A percentile compares a stretch with the other conserved stretches of the same genome.
These are phyloP conservation scores for Trichaptum fuscoviolaceum DNA, from an alignment of 768 basidiomycete species.

Conservation along the genomic window DNA sequence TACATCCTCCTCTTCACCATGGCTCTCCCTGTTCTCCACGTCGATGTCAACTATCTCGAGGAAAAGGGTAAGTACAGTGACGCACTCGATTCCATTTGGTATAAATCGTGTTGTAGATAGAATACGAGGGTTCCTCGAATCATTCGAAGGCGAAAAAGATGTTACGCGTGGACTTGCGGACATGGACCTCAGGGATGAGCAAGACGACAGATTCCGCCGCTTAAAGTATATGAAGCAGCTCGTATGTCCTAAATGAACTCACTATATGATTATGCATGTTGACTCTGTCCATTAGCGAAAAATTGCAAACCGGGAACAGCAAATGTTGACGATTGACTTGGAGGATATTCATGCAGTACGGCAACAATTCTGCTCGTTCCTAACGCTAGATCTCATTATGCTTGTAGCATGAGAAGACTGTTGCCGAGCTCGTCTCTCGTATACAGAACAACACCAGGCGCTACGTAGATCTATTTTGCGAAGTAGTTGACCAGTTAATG, in stretches of 20 bases:
- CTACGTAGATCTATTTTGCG: constrained; percentile 84
- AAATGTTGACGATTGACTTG: constrained; percentile 82
- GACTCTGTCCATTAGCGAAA: constrained; percentile 55
- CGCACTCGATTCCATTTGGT: neutral
- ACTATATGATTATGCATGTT: constrained; percentile 14
- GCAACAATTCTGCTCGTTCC: constrained; percentile 11
- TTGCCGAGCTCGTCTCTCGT: constrained; percentile 69
- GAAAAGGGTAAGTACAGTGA: constrained; percentile 53
- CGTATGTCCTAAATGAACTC: constrained; percentile 39
- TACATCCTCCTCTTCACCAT: constrained; percentile 35
- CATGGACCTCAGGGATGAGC: constrained; percentile 58
- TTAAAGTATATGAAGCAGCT: constrained; percentile 82
- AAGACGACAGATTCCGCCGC: constrained; percentile 36
- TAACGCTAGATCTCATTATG: constrained; percentile 11
- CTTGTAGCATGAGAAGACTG: constrained; percentile 60
- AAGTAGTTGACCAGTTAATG: constrained; percentile 87
- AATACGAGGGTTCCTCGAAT: constrained; percentile 67
- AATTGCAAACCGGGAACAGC: constrained; percentile 89
- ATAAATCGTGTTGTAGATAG: constrained; percentile 37
- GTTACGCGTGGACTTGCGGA: constrained; percentile 61
- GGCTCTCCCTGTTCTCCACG: constrained; percentile 59
- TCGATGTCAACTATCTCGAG: constrained; percentile 59
- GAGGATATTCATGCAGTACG: constrained; percentile 78
- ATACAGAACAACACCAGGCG: constrained; percentile 85
- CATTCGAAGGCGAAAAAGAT: constrained; percentile 64